These are phyloP conservation scores for Bryoglossum gracile DNA, from an alignment of 495 filamentous ascomycete species.

Conservation along the genomic window DNA sequence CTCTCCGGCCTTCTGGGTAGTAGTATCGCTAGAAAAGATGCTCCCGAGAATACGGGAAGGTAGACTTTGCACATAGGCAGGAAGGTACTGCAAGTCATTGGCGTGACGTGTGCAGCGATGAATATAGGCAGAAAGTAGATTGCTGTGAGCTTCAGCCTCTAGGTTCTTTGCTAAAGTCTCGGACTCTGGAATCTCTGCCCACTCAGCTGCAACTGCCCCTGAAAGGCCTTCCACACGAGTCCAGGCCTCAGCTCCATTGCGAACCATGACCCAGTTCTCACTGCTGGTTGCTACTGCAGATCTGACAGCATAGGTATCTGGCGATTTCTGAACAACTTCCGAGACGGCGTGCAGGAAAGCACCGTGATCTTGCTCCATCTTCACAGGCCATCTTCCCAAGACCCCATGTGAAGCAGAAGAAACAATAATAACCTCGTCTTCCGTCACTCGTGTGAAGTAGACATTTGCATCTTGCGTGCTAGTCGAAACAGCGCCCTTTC, in stretches of 20 bases:
- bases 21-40: slow-evolving; percentile 49
- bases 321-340: slow-evolving; percentile 67
- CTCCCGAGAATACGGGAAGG: slow-evolving; percentile 60
- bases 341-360: slow-evolving; percentile 59
- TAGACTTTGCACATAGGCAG: slow-evolving; percentile 59
- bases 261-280: slow-evolving; percentile 78
- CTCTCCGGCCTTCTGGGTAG: slow-evolving; percentile 35
- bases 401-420: slow-evolving; percentile 73
- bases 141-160: slow-evolving; percentile 78
- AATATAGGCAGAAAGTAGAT: slow-evolving; percentile 69
- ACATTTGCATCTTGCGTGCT: slow-evolving; percentile 73
- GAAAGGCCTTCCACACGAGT: slow-evolving; percentile 73
- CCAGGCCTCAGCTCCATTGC: slow-evolving; percentile 77
- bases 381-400: slow-evolving; percentile 63
- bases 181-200: slow-evolving; percentile 64
- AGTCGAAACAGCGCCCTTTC: slow-evolving; percentile 67
- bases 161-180: slow-evolving; percentile 73
- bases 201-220: slow-evolving; percentile 65
- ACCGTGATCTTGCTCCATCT: slow-evolving; percentile 29
- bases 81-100: slow-evolving; percentile 71
- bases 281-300: slow-evolving; percentile 58
- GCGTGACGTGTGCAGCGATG: slow-evolving; percentile 81
- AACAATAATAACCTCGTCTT: slow-evolving; percentile 60
- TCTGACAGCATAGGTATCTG: slow-evolving; percentile 64
- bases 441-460: slow-evolving; percentile 76